Evolutionary conservation across 2,329 filamentous ascomycete species (phyloP).

Genomic region (Coleophoma cylindrospora): DNA sequence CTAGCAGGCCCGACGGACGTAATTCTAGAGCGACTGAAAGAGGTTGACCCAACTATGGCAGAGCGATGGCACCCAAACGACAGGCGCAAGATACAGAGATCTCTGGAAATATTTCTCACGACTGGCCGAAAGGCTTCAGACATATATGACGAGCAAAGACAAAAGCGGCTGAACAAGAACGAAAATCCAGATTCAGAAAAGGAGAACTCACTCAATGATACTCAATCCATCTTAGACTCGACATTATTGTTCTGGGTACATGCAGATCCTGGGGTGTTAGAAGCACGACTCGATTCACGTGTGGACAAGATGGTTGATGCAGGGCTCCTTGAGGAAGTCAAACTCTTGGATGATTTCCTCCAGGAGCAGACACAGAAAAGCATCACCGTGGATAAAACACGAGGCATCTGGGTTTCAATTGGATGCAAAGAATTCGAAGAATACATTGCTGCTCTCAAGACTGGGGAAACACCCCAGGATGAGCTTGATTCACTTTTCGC

Average conservation of each 20-base stretch:
- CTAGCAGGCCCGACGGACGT: conserved; percentile 65
- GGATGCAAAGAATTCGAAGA: conserved; percentile 87
- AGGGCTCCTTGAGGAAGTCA: conserved; percentile 60
- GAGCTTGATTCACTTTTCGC: conserved; percentile 51
- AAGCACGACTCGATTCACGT: conserved; percentile 66
- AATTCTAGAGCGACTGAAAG: conserved; percentile 66
- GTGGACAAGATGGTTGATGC: conserved; percentile 78
- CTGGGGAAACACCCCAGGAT: conserved; percentile 18
- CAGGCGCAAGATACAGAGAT: conserved; percentile 80
- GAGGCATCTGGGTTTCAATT: conserved; percentile 94
- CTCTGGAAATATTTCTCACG: conserved; percentile 82
- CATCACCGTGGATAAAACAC: conserved; percentile 60
- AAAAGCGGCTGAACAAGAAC: conserved; percentile 30
- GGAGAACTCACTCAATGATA: conserved; percentile 1
- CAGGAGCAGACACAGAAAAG: conserved; percentile 39
- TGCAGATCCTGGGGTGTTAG: conserved; percentile 62
- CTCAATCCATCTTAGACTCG: conserved; percentile 32
- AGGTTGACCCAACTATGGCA: conserved; percentile 87
- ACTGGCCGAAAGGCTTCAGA: conserved; percentile 80
- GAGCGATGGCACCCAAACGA: conserved; percentile 93
- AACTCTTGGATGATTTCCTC: conserved; percentile 44
- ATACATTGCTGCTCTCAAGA: conserved; percentile 51
- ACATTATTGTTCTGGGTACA: conserved; percentile 79
- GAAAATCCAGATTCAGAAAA: too few species aligned
- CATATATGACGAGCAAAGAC: conserved; percentile 74